A percentile compares a stretch with the other conserved stretches of the same genome.
These are phyloP conservation scores for Saccharomyces pastorianus DNA, from an alignment of 1,139 yeast species.

Conservation along the genomic window DNA sequence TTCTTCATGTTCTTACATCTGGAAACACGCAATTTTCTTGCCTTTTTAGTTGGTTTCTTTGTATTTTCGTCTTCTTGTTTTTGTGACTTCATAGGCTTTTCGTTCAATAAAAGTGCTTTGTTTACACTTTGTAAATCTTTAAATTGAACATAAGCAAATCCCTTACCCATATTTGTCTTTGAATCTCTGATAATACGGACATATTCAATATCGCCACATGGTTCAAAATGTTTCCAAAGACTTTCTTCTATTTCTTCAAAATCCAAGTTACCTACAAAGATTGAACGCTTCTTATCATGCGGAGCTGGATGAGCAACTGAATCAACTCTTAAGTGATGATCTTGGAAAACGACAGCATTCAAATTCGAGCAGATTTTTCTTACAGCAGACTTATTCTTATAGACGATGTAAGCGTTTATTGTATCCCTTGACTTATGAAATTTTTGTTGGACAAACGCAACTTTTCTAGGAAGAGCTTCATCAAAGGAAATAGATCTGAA, in stretches of 20 bases:
- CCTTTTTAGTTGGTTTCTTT: slow-evolving; percentile 30
- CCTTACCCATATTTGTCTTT: slow-evolving; percentile 92
- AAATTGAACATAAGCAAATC: slow-evolving; percentile 94
- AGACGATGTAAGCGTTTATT: slow-evolving; percentile 84
- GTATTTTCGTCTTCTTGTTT: slow-evolving; percentile 17
- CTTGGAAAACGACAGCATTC: slow-evolving; percentile 62
- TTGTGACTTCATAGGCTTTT: slow-evolving; percentile 48
- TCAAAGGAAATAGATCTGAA: slow-evolving; percentile 89
- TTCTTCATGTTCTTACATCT: slow-evolving; percentile 58
- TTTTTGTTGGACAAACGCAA: slow-evolving; percentile 77
- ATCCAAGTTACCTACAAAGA: slow-evolving; percentile 90
- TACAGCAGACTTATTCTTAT: slow-evolving; percentile 43
- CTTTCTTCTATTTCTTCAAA: slow-evolving; percentile 89
- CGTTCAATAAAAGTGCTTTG: slow-evolving; percentile 73
- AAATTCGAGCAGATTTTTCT: slow-evolving; percentile 38
- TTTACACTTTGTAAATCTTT: slow-evolving; percentile 72
- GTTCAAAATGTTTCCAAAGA: slow-evolving; percentile 73
- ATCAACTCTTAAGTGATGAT: slow-evolving; percentile 81
- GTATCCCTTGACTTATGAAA: slow-evolving; percentile 73
- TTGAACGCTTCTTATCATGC: slow-evolving; percentile 73
- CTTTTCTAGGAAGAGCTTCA: slow-evolving; percentile 83
- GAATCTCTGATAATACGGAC: slow-evolving; percentile 88
- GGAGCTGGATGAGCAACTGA: slow-evolving; percentile 85
- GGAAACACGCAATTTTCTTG: slow-evolving; percentile 67
- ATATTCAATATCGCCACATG: slow-evolving; percentile 68